A percentile compares a stretch with the other conserved stretches of the same genome.
phyloP scores from a whole-genome alignment of 805 yeast genomes.

The Saturnispora silvae region DNA sequence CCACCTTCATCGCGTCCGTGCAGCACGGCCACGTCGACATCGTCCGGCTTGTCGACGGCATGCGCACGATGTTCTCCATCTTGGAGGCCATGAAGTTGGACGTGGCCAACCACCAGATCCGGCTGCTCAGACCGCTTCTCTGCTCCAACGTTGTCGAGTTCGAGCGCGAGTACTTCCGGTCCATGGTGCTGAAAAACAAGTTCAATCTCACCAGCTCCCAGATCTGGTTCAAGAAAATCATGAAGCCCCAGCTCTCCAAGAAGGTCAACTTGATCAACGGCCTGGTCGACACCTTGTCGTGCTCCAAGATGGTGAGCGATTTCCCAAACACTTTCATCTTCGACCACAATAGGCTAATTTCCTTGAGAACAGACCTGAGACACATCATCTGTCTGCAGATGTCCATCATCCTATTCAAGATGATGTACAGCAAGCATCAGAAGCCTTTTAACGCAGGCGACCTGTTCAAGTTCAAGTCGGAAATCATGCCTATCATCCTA shows the following conservation, averaged over 20 bases:
- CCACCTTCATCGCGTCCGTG: conserved; percentile 28
- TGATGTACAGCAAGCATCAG: conserved; percentile 35
- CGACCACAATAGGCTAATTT: conserved; percentile 70
- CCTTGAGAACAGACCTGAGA: conserved; percentile 75
- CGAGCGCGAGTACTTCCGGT: conserved; percentile 72
- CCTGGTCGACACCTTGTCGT: conserved; percentile 56
- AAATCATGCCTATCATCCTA: conserved; percentile 66
- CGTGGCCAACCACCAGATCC: conserved; percentile 88
- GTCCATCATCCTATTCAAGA: conserved; percentile 63
- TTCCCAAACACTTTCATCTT: conserved; percentile 79
- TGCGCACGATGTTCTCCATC: conserved; percentile 68
- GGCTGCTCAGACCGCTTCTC: conserved; percentile 72
- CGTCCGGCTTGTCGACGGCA: conserved; percentile 55
- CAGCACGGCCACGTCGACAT: conserved; percentile 11
- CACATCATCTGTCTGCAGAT: conserved; percentile 74
- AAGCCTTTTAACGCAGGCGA: conserved; percentile 26
- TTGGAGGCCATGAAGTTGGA: conserved; percentile 92
- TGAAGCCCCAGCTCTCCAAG: conserved; percentile 8
- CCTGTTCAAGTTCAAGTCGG: conserved; percentile 44
- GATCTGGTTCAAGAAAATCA: conserved; percentile 48
- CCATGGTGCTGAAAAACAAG: conserved; percentile 42
- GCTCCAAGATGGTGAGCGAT: conserved; percentile 70
- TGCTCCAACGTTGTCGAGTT: conserved; percentile 82
- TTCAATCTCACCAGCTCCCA: conserved; percentile 49
- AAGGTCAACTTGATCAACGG: conserved; percentile 35